phyloP scores from a whole-genome alignment of 2,329 filamentous ascomycete genomes.

The Juglanconis oblonga region DNA sequence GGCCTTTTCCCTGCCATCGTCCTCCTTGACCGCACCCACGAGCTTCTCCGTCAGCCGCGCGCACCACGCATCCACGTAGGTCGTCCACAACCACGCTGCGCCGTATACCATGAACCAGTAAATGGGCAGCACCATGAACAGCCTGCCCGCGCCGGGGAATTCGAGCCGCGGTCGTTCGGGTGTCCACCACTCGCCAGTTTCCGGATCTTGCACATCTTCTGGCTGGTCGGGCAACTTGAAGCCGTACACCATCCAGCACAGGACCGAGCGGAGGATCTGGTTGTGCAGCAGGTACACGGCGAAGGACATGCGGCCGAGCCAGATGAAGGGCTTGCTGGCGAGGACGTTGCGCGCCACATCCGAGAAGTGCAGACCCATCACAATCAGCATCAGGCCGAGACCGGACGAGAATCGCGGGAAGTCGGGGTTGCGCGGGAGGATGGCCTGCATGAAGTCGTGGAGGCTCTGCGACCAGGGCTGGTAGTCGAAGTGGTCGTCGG shows the following conservation, averaged over 20 bases:
- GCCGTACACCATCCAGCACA: constrained; percentile 20
- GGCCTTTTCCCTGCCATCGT: constrained; percentile 29
- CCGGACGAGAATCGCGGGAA: constrained; percentile 19
- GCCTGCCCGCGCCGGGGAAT: constrained; percentile 13
- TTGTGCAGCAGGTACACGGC: constrained; percentile 20
- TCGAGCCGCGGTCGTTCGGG: constrained; percentile 12
- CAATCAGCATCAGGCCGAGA: constrained; percentile 17
- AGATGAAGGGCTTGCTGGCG: constrained; percentile 17
- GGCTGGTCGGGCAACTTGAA: constrained; percentile 16
- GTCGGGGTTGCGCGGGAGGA: constrained; percentile 17
- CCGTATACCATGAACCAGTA: constrained; percentile 17
- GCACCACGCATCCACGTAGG: constrained; percentile 17
- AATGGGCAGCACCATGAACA: constrained; percentile 16
- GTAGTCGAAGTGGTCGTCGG: constrained; percentile 16
- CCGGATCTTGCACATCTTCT: constrained; percentile 13
- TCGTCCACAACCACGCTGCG: constrained; percentile 17
- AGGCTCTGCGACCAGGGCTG: constrained; percentile 19
- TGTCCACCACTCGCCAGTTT: constrained; percentile 14
- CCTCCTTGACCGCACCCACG: constrained; percentile 29
- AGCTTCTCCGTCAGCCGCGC: constrained; percentile 22
- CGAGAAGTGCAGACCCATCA: constrained; percentile 19
- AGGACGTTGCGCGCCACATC: constrained; percentile 12
- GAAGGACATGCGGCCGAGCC: constrained; percentile 18
- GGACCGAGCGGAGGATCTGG: constrained; percentile 19
- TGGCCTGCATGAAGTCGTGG: constrained; percentile 13